phyloP scores from a whole-genome alignment of 2,329 filamentous ascomycete genomes.

The Botrytis porri region DNA sequence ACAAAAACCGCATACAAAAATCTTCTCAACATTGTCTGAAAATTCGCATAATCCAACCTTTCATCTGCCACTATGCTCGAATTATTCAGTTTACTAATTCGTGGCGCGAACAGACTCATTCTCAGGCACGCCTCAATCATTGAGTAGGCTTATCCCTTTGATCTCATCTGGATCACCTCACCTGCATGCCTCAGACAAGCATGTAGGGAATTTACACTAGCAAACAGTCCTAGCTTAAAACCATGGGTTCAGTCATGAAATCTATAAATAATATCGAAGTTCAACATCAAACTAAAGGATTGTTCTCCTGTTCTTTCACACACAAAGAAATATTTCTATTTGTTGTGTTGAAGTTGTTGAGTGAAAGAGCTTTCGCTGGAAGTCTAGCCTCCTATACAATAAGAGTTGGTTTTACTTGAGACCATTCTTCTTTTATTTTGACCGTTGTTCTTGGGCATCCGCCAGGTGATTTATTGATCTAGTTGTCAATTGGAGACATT shows the following conservation, averaged over 20 bases:
- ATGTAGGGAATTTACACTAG: background rate
- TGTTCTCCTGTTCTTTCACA: background rate
- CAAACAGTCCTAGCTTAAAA: background rate
- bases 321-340: background rate
- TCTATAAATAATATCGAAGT: background rate
- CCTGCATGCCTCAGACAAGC: background rate
- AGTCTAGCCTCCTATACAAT: background rate
- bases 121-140: background rate
- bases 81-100: background rate
- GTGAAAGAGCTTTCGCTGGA: too few relatives aligned
- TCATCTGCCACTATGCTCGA: background rate
- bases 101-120: background rate
- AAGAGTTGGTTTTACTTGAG: background rate
- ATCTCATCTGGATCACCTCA: background rate
- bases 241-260: background rate
- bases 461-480: background rate
- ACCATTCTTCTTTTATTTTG: background rate
- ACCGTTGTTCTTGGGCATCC: background rate
- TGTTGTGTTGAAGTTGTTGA: background rate
- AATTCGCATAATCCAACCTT: background rate
- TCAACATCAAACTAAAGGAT: background rate
- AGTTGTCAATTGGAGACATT: background rate
- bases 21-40: slow-evolving; percentile 66
- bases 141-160: background rate
- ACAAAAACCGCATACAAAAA: slow-evolving; percentile 61